Conservation (phyloP, 2,329 filamentous ascomycete species). For the Exophiala sideris region DNA sequence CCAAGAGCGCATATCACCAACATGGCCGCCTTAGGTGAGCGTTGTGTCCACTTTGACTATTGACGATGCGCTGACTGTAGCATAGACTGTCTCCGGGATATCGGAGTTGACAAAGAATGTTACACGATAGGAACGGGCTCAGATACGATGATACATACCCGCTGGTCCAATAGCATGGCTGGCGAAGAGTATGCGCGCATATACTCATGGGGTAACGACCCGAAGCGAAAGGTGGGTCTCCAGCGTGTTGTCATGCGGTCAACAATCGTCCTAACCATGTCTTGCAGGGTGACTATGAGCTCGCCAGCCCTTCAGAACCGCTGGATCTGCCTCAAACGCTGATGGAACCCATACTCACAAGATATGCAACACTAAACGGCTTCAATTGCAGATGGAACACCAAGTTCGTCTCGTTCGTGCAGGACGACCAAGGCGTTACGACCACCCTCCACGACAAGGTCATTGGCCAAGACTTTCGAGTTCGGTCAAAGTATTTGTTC, state of each 20-base stretch:
- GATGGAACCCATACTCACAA: constrained; percentile 42
- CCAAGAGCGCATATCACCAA: constrained; percentile 20
- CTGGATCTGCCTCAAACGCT: constrained; percentile 43
- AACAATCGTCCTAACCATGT: background rate
- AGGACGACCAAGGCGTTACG: constrained; percentile 30
- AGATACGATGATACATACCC: constrained; percentile 38
- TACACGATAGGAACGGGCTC: constrained; percentile 32
- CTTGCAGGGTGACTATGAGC: constrained; percentile 38
- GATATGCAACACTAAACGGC: constrained; percentile 35
- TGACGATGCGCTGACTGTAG: background rate
- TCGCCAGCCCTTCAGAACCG: constrained; percentile 40
- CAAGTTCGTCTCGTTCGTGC: constrained; percentile 31
- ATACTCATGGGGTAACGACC: constrained; percentile 42
- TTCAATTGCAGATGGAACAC: constrained; percentile 41
- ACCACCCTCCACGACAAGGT: constrained; percentile 38
- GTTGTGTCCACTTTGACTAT: background rate
- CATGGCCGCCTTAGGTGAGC: constrained; percentile 11
- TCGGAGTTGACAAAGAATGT: constrained; percentile 40
- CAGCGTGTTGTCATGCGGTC: background rate
- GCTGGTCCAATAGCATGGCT: constrained; percentile 43
- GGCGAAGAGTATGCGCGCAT: constrained; percentile 44
- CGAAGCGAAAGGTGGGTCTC: constrained; percentile 35
- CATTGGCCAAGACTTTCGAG: constrained; percentile 39
- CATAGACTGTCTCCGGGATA: constrained; percentile 31
- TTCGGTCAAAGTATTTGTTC: constrained; percentile 56